A percentile compares a stretch with the other conserved stretches of the same genome.
Conservation (phyloP, 2,329 filamentous ascomycete genomes). For the Fusarium virguliforme region DNA sequence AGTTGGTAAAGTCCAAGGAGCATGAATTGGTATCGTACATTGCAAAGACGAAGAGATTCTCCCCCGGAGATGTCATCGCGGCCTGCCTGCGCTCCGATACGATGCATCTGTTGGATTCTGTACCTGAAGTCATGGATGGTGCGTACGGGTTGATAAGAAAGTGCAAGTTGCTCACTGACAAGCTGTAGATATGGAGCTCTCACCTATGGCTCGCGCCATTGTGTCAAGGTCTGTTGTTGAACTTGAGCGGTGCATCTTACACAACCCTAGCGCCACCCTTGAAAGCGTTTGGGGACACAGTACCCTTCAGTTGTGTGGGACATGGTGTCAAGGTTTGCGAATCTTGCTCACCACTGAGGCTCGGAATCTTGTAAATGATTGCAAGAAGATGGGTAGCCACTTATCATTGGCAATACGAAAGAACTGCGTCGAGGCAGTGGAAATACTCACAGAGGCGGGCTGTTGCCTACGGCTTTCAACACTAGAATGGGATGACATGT, state of each 20-base stretch:
- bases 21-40: background rate
- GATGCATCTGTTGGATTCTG: background rate
- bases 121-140: background rate
- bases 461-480: background rate
- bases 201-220: background rate
- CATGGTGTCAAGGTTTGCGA: background rate
- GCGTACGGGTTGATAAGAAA: background rate
- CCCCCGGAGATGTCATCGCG: too few relatives aligned
- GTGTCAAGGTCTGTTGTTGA: background rate
- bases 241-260: background rate
- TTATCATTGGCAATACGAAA: background rate
- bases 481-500: too few relatives aligned
- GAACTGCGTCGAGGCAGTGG: background rate
- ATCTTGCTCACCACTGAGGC: background rate
- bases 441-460: background rate
- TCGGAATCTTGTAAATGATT: background rate
- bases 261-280: accelerated
- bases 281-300: background rate
- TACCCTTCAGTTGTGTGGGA: background rate
- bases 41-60: background rate
- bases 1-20: background rate
- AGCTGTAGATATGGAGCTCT: background rate
- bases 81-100: too few relatives aligned
- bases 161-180: background rate
- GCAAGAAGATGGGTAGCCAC: accelerated